phyloP scores from a whole-genome alignment of 2,329 filamentous ascomycete species.

The Chaetomiaceae sp. region DNA sequence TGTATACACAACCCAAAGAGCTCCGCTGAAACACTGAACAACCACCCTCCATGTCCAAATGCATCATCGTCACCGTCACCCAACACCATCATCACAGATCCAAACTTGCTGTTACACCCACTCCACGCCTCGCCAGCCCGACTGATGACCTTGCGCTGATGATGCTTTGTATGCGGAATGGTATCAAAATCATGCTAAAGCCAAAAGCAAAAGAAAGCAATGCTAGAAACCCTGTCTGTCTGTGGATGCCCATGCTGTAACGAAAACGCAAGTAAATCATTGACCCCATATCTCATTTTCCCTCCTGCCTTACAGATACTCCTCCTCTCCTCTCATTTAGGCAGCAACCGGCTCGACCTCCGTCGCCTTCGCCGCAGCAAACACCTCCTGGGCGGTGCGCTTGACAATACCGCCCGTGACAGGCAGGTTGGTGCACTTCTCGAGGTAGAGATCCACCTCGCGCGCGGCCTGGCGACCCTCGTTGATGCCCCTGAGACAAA shows the following conservation, averaged over 20 bases:
- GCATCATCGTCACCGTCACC: not conserved
- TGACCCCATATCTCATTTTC: not conserved
- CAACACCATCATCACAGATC: not conserved
- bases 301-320: not conserved
- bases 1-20: too few relatives aligned
- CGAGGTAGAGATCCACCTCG: constrained; percentile 85
- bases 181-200: constrained; percentile 1
- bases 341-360: constrained; percentile 15
- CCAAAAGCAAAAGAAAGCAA: not conserved
- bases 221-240: not conserved
- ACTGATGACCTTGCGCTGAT: too few relatives aligned
- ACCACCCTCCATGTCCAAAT: not conserved
- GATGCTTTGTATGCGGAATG: not conserved
- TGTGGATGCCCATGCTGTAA: not conserved
- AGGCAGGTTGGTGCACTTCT: constrained; percentile 72
- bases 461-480: constrained; percentile 90
- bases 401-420: constrained; percentile 92
- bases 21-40: not conserved
- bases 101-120: not conserved
- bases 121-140: too few relatives aligned
- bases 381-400: constrained; percentile 68
- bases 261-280: not conserved
- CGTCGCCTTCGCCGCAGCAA: constrained; percentile 37
- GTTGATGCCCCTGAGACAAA: constrained; percentile 87
- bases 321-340: constrained; percentile 4